A percentile compares a stretch with the other conserved stretches of the same genome.
Conservation (phyloP, 1,139 yeast genomes). For the Komagataea norvegica region DNA sequence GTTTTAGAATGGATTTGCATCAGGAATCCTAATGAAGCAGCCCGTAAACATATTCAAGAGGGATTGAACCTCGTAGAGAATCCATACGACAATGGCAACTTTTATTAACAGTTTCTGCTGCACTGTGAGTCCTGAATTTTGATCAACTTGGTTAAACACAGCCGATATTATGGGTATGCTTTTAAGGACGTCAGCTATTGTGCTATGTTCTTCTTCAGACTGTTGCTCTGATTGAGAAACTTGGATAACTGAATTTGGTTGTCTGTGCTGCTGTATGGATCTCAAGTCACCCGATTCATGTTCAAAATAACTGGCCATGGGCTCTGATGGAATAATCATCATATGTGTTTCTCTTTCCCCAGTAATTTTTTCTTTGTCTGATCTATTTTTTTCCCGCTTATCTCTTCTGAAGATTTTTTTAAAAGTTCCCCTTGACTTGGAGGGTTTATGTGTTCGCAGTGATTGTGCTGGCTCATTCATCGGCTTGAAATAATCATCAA, state of each 20-base stretch:
- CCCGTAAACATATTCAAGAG: conserved; percentile 7
- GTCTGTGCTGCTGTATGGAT: not conserved
- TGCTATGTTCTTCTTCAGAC: not conserved
- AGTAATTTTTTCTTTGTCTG: not conserved
- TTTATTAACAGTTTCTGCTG: conserved; percentile 16
- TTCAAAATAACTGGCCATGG: too few relatives aligned
- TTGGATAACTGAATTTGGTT: too few relatives aligned
- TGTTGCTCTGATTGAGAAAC: conserved; percentile 1
- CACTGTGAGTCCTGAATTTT: conserved; percentile 11
- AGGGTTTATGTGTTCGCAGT: too few relatives aligned
- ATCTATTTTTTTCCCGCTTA: not conserved
- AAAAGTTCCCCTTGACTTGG: not conserved
- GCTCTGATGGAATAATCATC: not conserved
- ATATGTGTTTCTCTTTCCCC: not conserved
- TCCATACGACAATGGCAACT: conserved; percentile 14
- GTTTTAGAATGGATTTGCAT: too few relatives aligned
- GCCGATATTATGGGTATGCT: conserved; percentile 17
- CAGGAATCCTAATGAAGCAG: not conserved
- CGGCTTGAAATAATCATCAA: not conserved
- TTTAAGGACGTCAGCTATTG: conserved; percentile 9
- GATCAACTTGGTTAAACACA: conserved; percentile 16
- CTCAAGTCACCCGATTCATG: too few relatives aligned
- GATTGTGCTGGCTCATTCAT: too few relatives aligned
- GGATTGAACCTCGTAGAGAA: conserved; percentile 21
- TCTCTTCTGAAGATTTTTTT: not conserved